Evolutionary conservation across 2,329 filamentous ascomycete species (phyloP), one percentile per base, ranked within the genome.

Genomic region (Penicillium sp.): DNA sequence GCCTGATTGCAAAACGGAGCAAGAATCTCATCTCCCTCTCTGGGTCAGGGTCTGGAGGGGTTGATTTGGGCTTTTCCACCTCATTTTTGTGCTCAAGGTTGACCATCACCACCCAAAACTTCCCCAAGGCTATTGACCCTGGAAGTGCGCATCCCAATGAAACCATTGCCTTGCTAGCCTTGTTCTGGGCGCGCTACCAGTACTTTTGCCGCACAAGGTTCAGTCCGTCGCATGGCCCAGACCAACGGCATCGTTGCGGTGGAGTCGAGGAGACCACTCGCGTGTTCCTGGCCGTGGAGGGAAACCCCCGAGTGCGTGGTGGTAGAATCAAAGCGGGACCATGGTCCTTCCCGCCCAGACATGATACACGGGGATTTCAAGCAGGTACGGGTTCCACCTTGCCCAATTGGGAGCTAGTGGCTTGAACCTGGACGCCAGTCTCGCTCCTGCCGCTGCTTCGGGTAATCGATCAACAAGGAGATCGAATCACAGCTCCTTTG

Each of bases 211-310:
- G 29, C 16, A 43, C 59, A 62, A 64, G 50, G 64, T 67, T 68
- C 58, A 61, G 60, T 53, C 64, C 61, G 65, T 51, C 50, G 55
- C 55, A 46, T 61, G 60, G 66, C 57, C 67, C 63, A 67, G 66
- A 64, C 63, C 58, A 59, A 62, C 59, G 62, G 66, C 61, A 62
- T 65, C 51, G 46, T 57, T 35, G 42, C 59, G 54, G 65, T 66
- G 48, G 48, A 42, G 39, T 42, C 19, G 19, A 9, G 19, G 25
- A 26, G 11, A 10, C 26, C n/a, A 43, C 50, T 21, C 11, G 27
- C 21, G 21, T 14, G 56, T 54, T 55, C 63, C 62, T 64, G 61
- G 53, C 35, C 49, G 46, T 62, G 58, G 23, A 9, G 13, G 50
- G 39, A 2, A 3, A 3, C 1, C 0, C n/a, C n/a, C 16, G 25